Evolutionary conservation across 192 early-diverging fungal species (phyloP).

Genomic region (Coemansia sp.): DNA sequence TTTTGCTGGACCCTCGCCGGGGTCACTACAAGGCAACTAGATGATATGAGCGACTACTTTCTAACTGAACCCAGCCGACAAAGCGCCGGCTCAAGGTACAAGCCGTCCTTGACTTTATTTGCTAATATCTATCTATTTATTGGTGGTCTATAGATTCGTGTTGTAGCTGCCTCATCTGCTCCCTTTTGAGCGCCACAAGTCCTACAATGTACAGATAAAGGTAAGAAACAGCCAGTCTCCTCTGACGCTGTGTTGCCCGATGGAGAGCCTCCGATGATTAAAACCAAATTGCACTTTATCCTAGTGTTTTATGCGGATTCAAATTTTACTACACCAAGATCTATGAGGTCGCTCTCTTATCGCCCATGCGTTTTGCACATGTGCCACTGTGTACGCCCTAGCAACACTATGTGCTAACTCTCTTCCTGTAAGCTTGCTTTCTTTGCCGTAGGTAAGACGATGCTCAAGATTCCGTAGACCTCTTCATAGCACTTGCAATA

Average conservation of each 20-base stretch:
- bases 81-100: no score
- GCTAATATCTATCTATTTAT: not conserved
- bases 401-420: no score
- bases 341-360: conserved; percentile 2
- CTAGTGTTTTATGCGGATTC: conserved; percentile 8
- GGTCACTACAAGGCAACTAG: conserved; percentile 23
- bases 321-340: conserved; percentile 11
- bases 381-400: no score
- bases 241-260: not conserved
- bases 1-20: conserved; percentile 46
- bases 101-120: no score
- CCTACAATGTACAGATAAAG: no score
- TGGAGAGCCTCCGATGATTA: conserved; percentile 5
- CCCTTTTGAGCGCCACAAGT: not conserved
- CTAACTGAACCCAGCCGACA: conserved; percentile 27
- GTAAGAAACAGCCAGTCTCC: not conserved
- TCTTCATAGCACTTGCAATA: not conserved
- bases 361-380: not conserved
- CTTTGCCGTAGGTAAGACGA: conserved; percentile 1
- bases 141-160: no score
- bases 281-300: conserved; percentile 11
- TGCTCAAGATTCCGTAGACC: not conserved
- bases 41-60: conserved; percentile 43
- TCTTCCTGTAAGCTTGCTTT: not conserved
- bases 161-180: not conserved